A percentile compares a stretch with the other conserved stretches of the same genome.
Evolutionary conservation across 2,329 filamentous ascomycete genomes (phyloP).

Genomic region (Pleoardoris graminearum): DNA sequence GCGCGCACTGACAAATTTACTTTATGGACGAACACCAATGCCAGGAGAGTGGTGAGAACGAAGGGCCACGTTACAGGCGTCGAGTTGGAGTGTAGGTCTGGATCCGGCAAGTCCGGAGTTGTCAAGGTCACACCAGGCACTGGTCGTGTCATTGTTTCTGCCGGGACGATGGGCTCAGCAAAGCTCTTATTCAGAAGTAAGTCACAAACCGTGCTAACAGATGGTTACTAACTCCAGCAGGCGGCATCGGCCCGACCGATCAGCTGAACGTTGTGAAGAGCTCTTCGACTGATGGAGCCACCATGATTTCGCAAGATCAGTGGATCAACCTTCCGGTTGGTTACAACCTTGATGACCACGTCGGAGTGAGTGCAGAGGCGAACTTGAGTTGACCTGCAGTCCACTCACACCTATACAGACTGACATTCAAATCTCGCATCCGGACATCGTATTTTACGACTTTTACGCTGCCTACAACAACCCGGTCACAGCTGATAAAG

Average conservation of each 20-base stretch:
- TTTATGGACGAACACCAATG: conserved; percentile 65
- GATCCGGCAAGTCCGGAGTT: conserved; percentile 56
- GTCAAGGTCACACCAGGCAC: conserved; percentile 61
- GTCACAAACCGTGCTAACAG: conserved; percentile 11
- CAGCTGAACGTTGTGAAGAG: conserved; percentile 48
- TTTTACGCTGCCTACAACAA: conserved; percentile 62
- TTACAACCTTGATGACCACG: conserved; percentile 54
- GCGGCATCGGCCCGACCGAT: conserved; percentile 64
- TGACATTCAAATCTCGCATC: conserved; percentile 54
- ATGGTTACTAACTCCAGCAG: conserved; percentile 8
- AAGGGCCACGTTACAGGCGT: conserved; percentile 66
- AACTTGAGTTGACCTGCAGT: not conserved
- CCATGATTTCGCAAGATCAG: conserved; percentile 46
- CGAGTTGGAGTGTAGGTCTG: conserved; percentile 58
- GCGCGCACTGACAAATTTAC: conserved; percentile 62
- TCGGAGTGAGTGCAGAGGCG: conserved; percentile 42
- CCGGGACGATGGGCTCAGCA: conserved; percentile 67
- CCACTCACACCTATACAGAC: conserved; percentile 41
- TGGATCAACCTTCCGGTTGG: conserved; percentile 56
- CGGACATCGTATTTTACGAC: conserved; percentile 61
- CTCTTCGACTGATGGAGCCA: conserved; percentile 44
- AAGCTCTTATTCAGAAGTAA: conserved; percentile 65
- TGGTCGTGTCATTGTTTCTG: conserved; percentile 67
- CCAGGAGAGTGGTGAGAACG: conserved; percentile 64
- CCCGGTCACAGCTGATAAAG: conserved; percentile 43